phyloP scores from a whole-genome alignment of 2,329 filamentous ascomycete genomes.

The Colletotrichum liaoningense region DNA sequence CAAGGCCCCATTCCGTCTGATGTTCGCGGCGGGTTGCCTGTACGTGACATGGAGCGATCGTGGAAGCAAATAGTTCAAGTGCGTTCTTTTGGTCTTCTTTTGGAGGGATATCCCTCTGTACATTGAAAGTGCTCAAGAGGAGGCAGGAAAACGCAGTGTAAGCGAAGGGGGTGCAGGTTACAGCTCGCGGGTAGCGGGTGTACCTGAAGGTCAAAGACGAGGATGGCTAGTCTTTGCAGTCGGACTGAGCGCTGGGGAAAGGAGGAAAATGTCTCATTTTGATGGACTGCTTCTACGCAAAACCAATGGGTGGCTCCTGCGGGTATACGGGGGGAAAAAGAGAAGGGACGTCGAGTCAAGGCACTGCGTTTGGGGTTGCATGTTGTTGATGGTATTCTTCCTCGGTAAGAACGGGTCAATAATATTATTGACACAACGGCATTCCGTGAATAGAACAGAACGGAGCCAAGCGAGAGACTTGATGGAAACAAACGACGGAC shows the following conservation, averaged over 20 bases:
- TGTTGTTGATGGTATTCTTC: constrained; percentile 11
- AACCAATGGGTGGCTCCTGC: constrained; percentile 8
- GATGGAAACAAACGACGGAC: neutral
- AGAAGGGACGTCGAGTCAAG: constrained; percentile 27
- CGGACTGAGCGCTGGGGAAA: constrained; percentile 26
- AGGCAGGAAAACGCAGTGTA: neutral
- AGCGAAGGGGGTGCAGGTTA: neutral
- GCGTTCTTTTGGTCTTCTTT: constrained; percentile 7
- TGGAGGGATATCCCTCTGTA: neutral
- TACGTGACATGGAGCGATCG: constrained; percentile 1
- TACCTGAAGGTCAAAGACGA: constrained; percentile 21
- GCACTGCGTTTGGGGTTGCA: constrained; percentile 21
- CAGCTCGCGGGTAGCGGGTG: constrained; percentile 13
- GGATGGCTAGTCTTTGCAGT: constrained; percentile 15
- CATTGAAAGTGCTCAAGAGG: neutral
- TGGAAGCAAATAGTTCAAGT: neutral
- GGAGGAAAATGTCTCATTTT: constrained; percentile 30
- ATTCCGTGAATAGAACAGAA: constrained; percentile 20
- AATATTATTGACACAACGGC: neutral
- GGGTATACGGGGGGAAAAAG: neutral
- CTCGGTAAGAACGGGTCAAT: constrained; percentile 13
- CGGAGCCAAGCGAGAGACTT: neutral
- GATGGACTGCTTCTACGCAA: constrained; percentile 13
- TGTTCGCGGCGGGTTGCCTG: neutral
- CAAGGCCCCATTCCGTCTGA: constrained; percentile 10